These are phyloP conservation scores for Fusarium sp. DNA, from an alignment of 2,329 filamentous ascomycete genomes.

Conservation along the genomic window DNA sequence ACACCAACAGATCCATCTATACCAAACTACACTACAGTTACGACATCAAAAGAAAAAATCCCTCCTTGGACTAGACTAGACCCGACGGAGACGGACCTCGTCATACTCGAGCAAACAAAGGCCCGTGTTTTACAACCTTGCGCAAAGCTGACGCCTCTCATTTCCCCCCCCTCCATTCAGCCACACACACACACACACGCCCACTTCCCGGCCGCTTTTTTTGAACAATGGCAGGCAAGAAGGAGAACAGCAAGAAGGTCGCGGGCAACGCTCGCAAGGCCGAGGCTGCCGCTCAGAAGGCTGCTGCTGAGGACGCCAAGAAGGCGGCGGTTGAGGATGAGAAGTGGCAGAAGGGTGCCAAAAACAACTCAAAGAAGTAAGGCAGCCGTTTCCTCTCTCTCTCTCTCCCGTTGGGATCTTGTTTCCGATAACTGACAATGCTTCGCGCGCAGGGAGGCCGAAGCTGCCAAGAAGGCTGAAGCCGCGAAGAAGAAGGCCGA, in stretches of 20 bases:
- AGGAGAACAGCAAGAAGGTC: constrained; percentile 87
- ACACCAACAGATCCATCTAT: constrained; percentile 1
- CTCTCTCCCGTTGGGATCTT: neutral
- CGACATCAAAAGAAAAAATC: constrained; percentile 18
- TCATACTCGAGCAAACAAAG: constrained; percentile 8
- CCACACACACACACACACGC: constrained; percentile 1
- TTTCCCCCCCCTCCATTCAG: constrained; percentile 13
- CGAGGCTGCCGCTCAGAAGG: constrained; percentile 81
- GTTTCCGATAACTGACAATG: constrained; percentile 18
- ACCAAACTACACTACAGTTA: constrained; percentile 4
- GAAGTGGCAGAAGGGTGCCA: constrained; percentile 86
- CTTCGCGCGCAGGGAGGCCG: constrained; percentile 46
- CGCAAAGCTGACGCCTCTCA: constrained; percentile 13
- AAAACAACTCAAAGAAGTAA: constrained; percentile 87
- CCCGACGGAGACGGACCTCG: constrained; percentile 14
- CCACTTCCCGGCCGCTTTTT: constrained; percentile 17
- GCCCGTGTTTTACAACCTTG: constrained; percentile 12
- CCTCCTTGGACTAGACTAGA: constrained; percentile 1
- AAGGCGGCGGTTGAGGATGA: constrained; percentile 71
- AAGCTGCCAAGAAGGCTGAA: constrained; percentile 74
- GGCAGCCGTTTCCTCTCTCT: constrained; percentile 45
- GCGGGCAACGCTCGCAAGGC: constrained; percentile 92
- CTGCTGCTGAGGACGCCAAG: constrained; percentile 72
- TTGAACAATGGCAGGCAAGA: constrained; percentile 72
- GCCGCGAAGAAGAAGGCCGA: constrained; percentile 94